Conservation (phyloP, 1,139 yeast genomes). For the Pneumocystis sp. region DNA sequence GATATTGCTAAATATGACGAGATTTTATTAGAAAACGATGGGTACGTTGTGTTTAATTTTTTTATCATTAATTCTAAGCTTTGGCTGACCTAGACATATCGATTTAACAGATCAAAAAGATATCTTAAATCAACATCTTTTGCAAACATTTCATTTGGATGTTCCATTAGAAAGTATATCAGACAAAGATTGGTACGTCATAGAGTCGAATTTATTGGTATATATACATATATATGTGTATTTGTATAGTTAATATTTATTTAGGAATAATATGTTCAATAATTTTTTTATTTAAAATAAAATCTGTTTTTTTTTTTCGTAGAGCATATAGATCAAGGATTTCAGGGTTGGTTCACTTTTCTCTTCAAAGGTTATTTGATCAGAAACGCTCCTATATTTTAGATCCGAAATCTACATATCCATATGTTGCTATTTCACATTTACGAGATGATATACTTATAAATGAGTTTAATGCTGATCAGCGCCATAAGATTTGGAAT, state of each 20-base stretch:
- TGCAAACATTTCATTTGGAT: conserved; percentile 24
- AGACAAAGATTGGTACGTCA: conserved; percentile 21
- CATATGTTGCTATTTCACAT: conserved; percentile 35
- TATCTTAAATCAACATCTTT: conserved; percentile 25
- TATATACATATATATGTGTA: neutral
- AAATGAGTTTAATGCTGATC: conserved; percentile 30
- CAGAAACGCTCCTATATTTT: neutral
- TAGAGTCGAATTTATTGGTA: conserved; percentile 19
- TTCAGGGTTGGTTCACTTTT: neutral
- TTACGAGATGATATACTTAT: conserved; percentile 54
- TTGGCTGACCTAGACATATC: neutral
- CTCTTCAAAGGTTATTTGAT: neutral
- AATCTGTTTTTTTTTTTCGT: neutral
- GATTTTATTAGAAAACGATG: neutral
- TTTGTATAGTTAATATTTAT: neutral
- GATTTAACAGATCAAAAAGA: neutral
- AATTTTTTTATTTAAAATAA: conserved; percentile 1
- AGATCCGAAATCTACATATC: conserved; percentile 3
- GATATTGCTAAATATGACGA: neutral
- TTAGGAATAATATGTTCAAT: neutral
- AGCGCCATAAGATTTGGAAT: conserved; percentile 46
- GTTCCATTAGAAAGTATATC: conserved; percentile 20
- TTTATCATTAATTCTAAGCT: neutral
- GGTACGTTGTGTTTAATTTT: neutral
- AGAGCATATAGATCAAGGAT: neutral